Percentiles rank a stretch among this genome's conserved stretches.
phyloP scores from a whole-genome alignment of 1,139 yeast genomes.

The Magnusiomyces suaveolens region DNA sequence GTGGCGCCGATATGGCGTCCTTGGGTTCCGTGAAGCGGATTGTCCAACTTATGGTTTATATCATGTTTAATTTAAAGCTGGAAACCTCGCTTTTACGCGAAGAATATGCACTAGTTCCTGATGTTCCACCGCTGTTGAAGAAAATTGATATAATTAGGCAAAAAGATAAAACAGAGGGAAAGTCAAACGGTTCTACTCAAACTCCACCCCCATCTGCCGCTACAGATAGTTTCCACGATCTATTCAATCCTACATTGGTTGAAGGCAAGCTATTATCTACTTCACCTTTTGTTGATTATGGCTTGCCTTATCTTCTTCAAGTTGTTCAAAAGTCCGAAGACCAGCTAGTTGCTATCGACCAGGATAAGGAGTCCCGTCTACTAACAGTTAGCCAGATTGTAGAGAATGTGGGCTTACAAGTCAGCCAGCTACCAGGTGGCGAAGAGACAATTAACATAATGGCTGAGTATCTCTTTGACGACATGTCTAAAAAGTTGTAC shows the following conservation, averaged over 20 bases:
- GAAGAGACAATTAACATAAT: conserved; percentile 19
- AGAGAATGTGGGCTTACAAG: conserved; percentile 15
- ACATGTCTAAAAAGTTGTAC: conserved; percentile 22
- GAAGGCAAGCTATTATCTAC: conserved; percentile 44
- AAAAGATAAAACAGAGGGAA: neutral
- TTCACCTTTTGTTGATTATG: conserved; percentile 67
- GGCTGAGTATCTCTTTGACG: conserved; percentile 21
- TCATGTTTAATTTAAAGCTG: conserved; percentile 63
- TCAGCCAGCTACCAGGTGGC: conserved; percentile 23
- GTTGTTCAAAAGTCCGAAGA: conserved; percentile 49
- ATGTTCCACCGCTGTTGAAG: conserved; percentile 15
- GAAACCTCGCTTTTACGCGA: conserved; percentile 78
- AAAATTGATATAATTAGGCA: neutral
- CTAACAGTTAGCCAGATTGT: conserved; percentile 11
- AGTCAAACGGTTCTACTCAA: neutral
- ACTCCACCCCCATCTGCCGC: neutral
- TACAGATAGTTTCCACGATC: conserved; percentile 13
- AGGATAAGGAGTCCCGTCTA: conserved; percentile 26
- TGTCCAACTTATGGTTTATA: conserved; percentile 69
- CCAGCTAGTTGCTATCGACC: conserved; percentile 31
- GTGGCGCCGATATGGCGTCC: conserved; percentile 58
- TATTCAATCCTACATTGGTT: conserved; percentile 11
- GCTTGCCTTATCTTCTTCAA: conserved; percentile 52
- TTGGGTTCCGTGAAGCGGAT: conserved; percentile 66
- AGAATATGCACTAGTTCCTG: conserved; percentile 48